These are phyloP conservation scores for Fusarium succisae DNA, from an alignment of 2,329 filamentous ascomycete genomes.

Conservation along the genomic window DNA sequence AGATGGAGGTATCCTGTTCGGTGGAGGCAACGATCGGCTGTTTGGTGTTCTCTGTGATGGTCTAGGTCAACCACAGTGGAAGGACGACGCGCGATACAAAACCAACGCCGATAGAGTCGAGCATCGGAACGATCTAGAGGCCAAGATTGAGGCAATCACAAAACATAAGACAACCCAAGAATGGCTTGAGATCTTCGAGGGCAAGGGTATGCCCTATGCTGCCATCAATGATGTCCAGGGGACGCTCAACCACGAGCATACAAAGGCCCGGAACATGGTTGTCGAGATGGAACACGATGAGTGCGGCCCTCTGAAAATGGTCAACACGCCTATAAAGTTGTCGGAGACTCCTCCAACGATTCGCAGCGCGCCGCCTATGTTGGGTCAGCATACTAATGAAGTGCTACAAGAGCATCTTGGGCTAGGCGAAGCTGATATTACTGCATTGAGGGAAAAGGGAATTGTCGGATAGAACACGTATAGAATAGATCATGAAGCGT, in stretches of 20 bases:
- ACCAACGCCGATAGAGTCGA: conserved; percentile 72
- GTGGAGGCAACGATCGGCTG: conserved; percentile 76
- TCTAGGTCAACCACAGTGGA: conserved; percentile 68
- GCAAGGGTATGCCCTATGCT: conserved; percentile 90
- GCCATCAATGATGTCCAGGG: conserved; percentile 92
- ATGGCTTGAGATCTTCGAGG: conserved; percentile 88
- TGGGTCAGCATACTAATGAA: conserved; percentile 89
- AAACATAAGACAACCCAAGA: conserved; percentile 81
- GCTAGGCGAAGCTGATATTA: conserved; percentile 67
- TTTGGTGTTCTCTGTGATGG: conserved; percentile 72
- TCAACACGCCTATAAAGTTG: conserved; percentile 96
- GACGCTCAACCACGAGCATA: conserved; percentile 86
- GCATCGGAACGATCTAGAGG: conserved; percentile 81
- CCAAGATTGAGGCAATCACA: conserved; percentile 79
- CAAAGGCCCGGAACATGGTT: conserved; percentile 87
- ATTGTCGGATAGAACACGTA: conserved; percentile 63
- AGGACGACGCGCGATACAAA: conserved; percentile 65
- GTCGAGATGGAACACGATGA: conserved; percentile 82
- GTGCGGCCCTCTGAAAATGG: conserved; percentile 87
- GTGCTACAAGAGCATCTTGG: conserved; percentile 73
- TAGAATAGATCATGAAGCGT: background rate
- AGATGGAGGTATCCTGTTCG: conserved; percentile 75
- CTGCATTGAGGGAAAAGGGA: conserved; percentile 70
- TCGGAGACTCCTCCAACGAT: conserved; percentile 82
- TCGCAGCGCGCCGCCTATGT: conserved; percentile 79